Evolutionary conservation across 139 green algal species (phyloP).

Genomic region (Medakamo hakoo): DNA sequence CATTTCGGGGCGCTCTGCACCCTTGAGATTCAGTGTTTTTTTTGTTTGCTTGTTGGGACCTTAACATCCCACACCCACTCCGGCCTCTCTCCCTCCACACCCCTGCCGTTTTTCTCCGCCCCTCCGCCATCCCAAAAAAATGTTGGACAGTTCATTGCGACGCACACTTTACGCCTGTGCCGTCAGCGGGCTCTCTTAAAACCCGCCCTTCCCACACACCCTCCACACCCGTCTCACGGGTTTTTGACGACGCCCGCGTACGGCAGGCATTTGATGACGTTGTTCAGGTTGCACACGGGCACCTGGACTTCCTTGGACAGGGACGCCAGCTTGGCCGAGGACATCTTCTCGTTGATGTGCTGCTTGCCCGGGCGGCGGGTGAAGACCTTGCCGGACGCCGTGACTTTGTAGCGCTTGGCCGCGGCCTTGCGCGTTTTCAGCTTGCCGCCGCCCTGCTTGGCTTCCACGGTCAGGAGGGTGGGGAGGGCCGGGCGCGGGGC

Average conservation of each 20-base stretch:
- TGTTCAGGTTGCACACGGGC: slow-evolving; percentile 4
- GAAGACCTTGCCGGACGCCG: slow-evolving; percentile 61
- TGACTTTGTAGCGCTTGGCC: slow-evolving; percentile 74
- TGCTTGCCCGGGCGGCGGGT: slow-evolving; percentile 64
- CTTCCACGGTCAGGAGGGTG: slow-evolving; percentile 8
- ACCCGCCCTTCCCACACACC: not conserved
- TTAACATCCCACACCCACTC: too few relatives aligned
- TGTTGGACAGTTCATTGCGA: too few relatives aligned
- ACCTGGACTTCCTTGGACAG: slow-evolving; percentile 11
- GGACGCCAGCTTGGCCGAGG: slow-evolving; percentile 2
- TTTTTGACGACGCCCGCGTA: slow-evolving; percentile 6
- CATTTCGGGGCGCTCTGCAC: too few relatives aligned
- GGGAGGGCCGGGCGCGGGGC: too few relatives aligned
- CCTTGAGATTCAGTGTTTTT: too few relatives aligned
- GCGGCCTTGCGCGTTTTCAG: slow-evolving; percentile 66
- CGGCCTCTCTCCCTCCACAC: too few relatives aligned
- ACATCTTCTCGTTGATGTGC: slow-evolving; percentile 82
- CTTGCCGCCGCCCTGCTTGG: slow-evolving; percentile 27
- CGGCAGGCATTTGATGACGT: slow-evolving; percentile 18
- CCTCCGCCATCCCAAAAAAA: too few relatives aligned
- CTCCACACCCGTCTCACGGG: not conserved
- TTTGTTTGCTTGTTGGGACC: too few relatives aligned
- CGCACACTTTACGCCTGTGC: too few relatives aligned
- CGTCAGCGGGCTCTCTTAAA: not conserved
- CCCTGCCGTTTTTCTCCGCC: too few relatives aligned